These are phyloP conservation scores for Selaginella moellendorffii DNA, from an alignment of 75 land plant species.

Conservation along the genomic window DNA sequence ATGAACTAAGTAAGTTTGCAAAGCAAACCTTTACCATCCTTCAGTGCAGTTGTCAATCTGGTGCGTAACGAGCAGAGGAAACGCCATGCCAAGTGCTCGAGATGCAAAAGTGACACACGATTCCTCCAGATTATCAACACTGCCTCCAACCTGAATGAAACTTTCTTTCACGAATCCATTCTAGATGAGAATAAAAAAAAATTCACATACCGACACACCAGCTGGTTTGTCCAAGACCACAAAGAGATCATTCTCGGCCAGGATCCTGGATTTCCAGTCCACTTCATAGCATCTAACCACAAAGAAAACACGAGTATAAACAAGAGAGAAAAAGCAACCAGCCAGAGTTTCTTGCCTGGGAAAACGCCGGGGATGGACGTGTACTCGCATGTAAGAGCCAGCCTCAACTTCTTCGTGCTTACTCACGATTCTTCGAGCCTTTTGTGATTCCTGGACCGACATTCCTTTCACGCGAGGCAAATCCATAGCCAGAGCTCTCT, in stretches of 20 bases:
- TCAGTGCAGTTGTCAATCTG: slow-evolving; percentile 97
- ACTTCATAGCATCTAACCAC: slow-evolving; percentile 80
- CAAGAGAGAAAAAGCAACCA: too few relatives aligned
- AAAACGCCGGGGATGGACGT: slow-evolving; percentile 91
- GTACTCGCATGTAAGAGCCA: slow-evolving; percentile 84
- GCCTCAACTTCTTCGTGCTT: slow-evolving; percentile 51
- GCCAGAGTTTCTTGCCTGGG: slow-evolving; percentile 72
- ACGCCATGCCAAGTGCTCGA: slow-evolving; percentile 59
- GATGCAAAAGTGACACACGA: slow-evolving; percentile 73
- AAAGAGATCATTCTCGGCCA: slow-evolving; percentile 67
- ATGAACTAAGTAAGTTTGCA: too few relatives aligned
- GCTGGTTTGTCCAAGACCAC: slow-evolving; percentile 96
- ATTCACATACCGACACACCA: slow-evolving; percentile 59
- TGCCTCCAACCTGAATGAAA: slow-evolving; percentile 71
- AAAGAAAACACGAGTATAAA: neutral
- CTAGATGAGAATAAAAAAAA: slow-evolving; percentile 4
- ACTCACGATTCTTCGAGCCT: slow-evolving; percentile 49
- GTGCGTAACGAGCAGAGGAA: slow-evolving; percentile 69
- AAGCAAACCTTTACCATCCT: slow-evolving; percentile 66
- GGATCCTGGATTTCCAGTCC: slow-evolving; percentile 86
- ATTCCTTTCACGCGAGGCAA: slow-evolving; percentile 69
- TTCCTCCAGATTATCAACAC: slow-evolving; percentile 83
- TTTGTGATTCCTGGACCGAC: slow-evolving; percentile 84
- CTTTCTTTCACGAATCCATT: neutral
- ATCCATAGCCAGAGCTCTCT: slow-evolving; percentile 30